phyloP scores from a whole-genome alignment of 129 eudicot species.

The Logfia minima region DNA sequence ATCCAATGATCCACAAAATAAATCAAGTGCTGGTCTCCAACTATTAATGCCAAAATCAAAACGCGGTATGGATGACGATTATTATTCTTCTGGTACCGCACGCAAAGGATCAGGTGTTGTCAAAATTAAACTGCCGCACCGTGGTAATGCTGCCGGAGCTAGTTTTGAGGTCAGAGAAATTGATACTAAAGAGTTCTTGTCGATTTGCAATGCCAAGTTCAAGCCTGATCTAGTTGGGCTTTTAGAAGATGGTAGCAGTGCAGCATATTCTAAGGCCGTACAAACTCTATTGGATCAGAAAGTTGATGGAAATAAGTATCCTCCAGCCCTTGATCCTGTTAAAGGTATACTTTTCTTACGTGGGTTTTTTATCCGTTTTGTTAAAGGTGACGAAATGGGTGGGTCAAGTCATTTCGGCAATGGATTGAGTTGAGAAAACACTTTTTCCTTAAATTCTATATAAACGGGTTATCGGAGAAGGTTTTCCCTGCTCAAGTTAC shows the following conservation, averaged over 20 bases:
- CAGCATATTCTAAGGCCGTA: slow-evolving; percentile 77
- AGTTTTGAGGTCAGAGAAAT: slow-evolving; percentile 82
- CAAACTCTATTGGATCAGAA: slow-evolving; percentile 59
- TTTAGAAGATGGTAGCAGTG: slow-evolving; percentile 76
- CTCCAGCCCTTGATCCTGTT: slow-evolving; percentile 90
- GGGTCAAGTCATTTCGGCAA: background rate
- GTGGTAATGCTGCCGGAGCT: slow-evolving; percentile 77
- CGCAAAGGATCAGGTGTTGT: slow-evolving; percentile 77
- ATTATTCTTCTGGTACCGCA: slow-evolving; percentile 61
- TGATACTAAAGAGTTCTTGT: slow-evolving; percentile 65
- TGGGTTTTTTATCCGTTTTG: background rate
- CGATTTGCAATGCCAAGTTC: slow-evolving; percentile 70
- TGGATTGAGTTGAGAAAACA: background rate
- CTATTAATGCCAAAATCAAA: slow-evolving; percentile 77
- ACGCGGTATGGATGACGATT: slow-evolving; percentile 86
- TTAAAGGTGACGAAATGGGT: background rate
- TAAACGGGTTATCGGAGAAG: background rate
- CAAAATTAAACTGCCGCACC: slow-evolving; percentile 80
- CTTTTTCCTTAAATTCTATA: background rate
- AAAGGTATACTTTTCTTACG: slow-evolving; percentile 49
- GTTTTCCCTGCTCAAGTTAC: too few relatives aligned
- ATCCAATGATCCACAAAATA: slow-evolving; percentile 36
- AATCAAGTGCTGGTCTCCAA: slow-evolving; percentile 47
- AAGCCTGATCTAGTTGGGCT: slow-evolving; percentile 87
- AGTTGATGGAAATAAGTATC: slow-evolving; percentile 81